Base-by-base conservation (phyloP, 352 stramenopile species). In the Globisporangium middletonii region DNA sequence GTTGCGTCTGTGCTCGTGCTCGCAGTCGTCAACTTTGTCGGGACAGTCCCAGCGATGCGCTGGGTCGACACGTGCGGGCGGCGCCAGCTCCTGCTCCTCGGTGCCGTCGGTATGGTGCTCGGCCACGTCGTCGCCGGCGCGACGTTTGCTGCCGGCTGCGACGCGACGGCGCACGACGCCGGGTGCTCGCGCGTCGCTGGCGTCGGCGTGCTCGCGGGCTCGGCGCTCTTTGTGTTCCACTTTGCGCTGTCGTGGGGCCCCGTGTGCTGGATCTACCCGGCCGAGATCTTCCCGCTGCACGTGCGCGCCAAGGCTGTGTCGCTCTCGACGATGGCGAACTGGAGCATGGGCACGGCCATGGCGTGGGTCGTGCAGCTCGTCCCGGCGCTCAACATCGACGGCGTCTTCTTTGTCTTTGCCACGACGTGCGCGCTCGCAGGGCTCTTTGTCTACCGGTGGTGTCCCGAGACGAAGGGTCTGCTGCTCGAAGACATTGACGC, bases 401-500 rank as follows among this genome's bases (percentile, higher is more conserved):
- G 69, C 26, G 69, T 82, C 15, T 89, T 87, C 62, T 78, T 71
- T 52, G 59, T 87, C 15, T 85, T 53, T 33, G 60, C 60, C 8
- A 71, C 60, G 43, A 71, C 74, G 19, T 79, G 69, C 30, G 54
- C 77, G 28, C 23, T 84, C 53, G 70, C 65, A 41, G 71, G 65
- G 19, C 64, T 75, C 16, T 83, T 83, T 51, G 71, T 80, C 33
- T 85, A 74, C 62, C 82, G 69, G 60, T 53, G 79, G 50, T 85
- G 75, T 30, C 75, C 75, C 4, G 75, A 85, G 68, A 85, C 75
- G 33, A 80, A 75, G 27, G 71, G 71, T 5, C 71, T 86, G 7
- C 30, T 86, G 8, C 50, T 86, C n/a, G 76, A 86, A 60, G 76
- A 86, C 55, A 86, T 79, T 38, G 76, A 86, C 50, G 67, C 60